Percentiles rank a stretch among this genome's conserved stretches.
phyloP scores from a whole-genome alignment of 345 rosid species.

The Lepidium didymum region DNA sequence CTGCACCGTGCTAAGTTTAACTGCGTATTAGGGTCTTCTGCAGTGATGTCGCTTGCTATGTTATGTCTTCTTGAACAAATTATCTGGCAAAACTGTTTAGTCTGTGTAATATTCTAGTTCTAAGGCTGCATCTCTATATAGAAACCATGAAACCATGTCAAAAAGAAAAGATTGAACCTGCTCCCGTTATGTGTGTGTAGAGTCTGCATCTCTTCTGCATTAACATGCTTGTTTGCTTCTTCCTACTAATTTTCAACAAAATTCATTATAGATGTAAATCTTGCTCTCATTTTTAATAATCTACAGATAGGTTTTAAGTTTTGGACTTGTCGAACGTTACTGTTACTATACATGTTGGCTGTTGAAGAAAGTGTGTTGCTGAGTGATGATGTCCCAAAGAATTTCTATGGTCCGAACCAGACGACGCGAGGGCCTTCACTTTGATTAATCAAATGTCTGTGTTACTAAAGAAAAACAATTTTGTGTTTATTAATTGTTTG shows the following conservation, averaged over 20 bases:
- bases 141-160: neutral
- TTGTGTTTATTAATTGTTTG: neutral
- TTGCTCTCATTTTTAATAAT: neutral
- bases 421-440: neutral
- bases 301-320: neutral
- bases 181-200: neutral
- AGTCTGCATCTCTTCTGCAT: neutral
- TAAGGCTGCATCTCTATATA: neutral
- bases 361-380: neutral
- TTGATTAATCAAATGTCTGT: neutral
- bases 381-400: neutral
- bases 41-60: neutral
- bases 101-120: neutral
- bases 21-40: neutral
- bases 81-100: neutral
- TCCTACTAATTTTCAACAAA: neutral
- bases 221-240: neutral
- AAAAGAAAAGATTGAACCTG: neutral
- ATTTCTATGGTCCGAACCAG: constrained; percentile 10
- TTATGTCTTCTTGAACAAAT: neutral
- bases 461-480: neutral
- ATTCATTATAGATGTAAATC: neutral
- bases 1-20: neutral
- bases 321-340: neutral
- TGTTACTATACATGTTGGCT: neutral